Evolutionary conservation across 768 basidiomycete species (phyloP).

Genomic region (Filobasidium floriforme): DNA sequence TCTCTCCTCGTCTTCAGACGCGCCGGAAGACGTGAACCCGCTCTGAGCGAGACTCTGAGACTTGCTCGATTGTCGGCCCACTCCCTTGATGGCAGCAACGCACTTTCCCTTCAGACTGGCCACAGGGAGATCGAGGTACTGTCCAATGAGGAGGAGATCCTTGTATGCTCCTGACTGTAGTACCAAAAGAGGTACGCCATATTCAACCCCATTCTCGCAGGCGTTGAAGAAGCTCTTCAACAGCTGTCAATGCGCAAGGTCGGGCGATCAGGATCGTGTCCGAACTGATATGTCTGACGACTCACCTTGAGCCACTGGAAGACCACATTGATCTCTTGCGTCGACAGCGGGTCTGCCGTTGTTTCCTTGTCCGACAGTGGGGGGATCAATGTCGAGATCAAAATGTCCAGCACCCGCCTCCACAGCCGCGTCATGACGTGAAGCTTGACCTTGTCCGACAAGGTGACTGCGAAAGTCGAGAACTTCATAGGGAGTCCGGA

Average conservation of each 20-base stretch:
- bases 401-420: conserved; percentile 35
- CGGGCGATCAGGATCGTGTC: neutral
- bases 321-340: conserved; percentile 39
- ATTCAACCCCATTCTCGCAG: conserved; percentile 34
- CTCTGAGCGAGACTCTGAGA: conserved; percentile 2
- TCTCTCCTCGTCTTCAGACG: conserved; percentile 30
- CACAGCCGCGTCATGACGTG: conserved; percentile 36
- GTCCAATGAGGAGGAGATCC: conserved; percentile 41
- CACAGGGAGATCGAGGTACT: conserved; percentile 42
- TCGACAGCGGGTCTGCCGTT: conserved; percentile 9
- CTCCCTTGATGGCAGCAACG: conserved; percentile 38
- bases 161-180: conserved; percentile 37
- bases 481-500: conserved; percentile 30
- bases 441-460: conserved; percentile 28
- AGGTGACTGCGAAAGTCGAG: conserved; percentile 39
- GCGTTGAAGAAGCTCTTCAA: conserved; percentile 45
- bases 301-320: conserved; percentile 43
- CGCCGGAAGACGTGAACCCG: neutral
- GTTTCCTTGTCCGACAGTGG: conserved; percentile 38
- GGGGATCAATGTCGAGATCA: conserved; percentile 40
- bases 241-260: conserved; percentile 3
- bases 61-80: conserved; percentile 15
- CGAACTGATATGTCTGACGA: neutral
- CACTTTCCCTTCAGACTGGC: conserved; percentile 34
- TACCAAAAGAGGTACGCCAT: conserved; percentile 35